Percentiles rank a stretch among this genome's conserved stretches.
phyloP scores from a whole-genome alignment of 768 basidiomycete genomes.

The Boletales sp. region DNA sequence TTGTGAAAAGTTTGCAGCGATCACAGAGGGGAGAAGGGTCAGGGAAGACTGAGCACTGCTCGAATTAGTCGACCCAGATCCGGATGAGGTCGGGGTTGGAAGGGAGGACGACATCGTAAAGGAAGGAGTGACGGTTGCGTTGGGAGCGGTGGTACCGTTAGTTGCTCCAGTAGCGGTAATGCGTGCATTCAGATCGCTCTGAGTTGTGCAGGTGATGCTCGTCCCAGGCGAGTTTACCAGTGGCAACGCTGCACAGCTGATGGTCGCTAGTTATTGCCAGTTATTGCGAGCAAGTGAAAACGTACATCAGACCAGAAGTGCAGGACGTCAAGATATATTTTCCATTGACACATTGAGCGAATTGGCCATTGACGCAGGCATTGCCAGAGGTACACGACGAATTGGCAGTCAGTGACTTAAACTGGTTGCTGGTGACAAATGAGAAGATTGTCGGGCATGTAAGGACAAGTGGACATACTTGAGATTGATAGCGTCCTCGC shows the following conservation, averaged over 20 bases:
- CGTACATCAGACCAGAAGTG: slow-evolving; percentile 16
- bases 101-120: slow-evolving; percentile 1
- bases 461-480: slow-evolving; percentile 31
- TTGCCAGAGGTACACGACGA: slow-evolving; percentile 34
- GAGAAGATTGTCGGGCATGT: neutral
- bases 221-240: slow-evolving; percentile 48
- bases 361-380: slow-evolving; percentile 46
- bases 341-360: slow-evolving; percentile 57
- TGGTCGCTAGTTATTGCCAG: neutral
- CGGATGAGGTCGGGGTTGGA: slow-evolving; percentile 4
- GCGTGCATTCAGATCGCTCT: slow-evolving; percentile 43
- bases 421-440: slow-evolving; percentile 20
- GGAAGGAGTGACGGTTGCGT: slow-evolving; percentile 14
- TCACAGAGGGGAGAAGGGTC: slow-evolving; percentile 45
- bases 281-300: neutral
- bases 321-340: slow-evolving; percentile 29
- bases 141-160: slow-evolving; percentile 19
- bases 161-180: slow-evolving; percentile 37
- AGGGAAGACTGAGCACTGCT: slow-evolving; percentile 23
- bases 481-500: slow-evolving; percentile 38
- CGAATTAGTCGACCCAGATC: slow-evolving; percentile 16
- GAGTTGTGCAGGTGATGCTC: slow-evolving; percentile 48
- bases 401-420: slow-evolving; percentile 13
- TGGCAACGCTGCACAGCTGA: slow-evolving; percentile 42
- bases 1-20: slow-evolving; percentile 53